Evolutionary conservation across 2,329 filamentous ascomycete genomes (phyloP).

Genomic region (Metarhizium guizhouense): DNA sequence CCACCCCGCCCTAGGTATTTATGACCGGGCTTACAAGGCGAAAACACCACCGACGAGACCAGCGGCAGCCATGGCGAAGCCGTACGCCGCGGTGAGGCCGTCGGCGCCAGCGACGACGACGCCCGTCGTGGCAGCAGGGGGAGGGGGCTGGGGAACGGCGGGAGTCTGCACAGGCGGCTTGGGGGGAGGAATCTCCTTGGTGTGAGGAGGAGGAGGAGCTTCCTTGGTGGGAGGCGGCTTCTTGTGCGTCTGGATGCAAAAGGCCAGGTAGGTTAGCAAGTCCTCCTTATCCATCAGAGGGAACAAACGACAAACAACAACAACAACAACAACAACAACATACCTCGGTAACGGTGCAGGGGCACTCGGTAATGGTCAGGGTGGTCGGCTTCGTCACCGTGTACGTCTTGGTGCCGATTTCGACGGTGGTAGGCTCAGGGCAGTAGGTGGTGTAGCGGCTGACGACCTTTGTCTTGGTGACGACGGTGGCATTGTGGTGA

Average conservation of each 20-base stretch:
- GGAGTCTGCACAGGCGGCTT: neutral
- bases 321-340: slow-evolving; percentile 9
- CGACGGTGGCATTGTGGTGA: slow-evolving; percentile 7
- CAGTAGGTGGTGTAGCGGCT: slow-evolving; percentile 30
- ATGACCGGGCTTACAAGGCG: slow-evolving; percentile 17
- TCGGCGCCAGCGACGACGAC: slow-evolving; percentile 11
- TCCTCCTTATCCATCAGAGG: no score
- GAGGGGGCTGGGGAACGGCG: neutral
- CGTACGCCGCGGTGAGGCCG: slow-evolving; percentile 10
- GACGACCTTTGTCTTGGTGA: slow-evolving; percentile 27
- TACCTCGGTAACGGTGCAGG: slow-evolving; percentile 35
- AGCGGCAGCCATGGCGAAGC: slow-evolving; percentile 17
- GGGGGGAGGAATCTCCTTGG: neutral
- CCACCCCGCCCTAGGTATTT: neutral
- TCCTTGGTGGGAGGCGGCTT: neutral
- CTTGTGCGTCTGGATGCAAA: neutral
- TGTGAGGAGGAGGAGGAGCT: neutral
- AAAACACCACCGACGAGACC: slow-evolving; percentile 19
- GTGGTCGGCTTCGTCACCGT: slow-evolving; percentile 44
- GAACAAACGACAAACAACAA: neutral
- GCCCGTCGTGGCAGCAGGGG: neutral
- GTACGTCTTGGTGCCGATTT: slow-evolving; percentile 41
- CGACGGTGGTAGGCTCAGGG: slow-evolving; percentile 40
- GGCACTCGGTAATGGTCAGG: slow-evolving; percentile 46
- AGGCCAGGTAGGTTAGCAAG: neutral